Evolutionary conservation across 371 early-diverging fungal genomes (phyloP).

Genomic region (Mortierella sp.): DNA sequence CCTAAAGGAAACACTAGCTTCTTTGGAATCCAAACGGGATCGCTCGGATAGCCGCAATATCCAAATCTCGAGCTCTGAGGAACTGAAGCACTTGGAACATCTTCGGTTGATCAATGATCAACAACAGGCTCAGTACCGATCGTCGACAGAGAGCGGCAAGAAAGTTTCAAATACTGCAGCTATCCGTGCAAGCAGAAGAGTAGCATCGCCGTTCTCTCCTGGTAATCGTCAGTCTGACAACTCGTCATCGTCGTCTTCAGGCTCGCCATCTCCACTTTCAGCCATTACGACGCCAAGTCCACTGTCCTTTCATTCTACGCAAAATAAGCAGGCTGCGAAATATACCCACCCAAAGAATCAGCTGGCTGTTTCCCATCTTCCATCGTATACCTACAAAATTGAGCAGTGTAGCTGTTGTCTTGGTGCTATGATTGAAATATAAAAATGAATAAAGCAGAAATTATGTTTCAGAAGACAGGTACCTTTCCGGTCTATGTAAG

Average conservation of each 20-base stretch:
- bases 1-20: constrained; percentile 51
- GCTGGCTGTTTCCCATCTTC: background rate
- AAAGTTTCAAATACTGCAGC: constrained; percentile 25
- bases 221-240: constrained; percentile 2
- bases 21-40: constrained; percentile 40
- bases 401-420: constrained; percentile 55
- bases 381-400: constrained; percentile 21
- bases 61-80: constrained; percentile 30
- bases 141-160: background rate
- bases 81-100: constrained; percentile 48
- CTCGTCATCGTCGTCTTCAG: constrained; percentile 9
- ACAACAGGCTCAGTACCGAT: background rate
- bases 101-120: constrained; percentile 22
- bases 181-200: constrained; percentile 27
- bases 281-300: constrained; percentile 5
- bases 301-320: constrained; percentile 7
- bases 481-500: background rate
- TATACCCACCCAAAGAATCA: constrained; percentile 28
- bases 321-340: constrained; percentile 9
- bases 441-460: background rate
- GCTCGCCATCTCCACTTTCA: constrained; percentile 9
- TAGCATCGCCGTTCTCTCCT: constrained; percentile 27
- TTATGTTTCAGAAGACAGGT: constrained; percentile 1
- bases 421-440: constrained; percentile 46
- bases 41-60: constrained; percentile 34